These are phyloP conservation scores for Calonectria pseudoreteaudii DNA, from an alignment of 2,329 filamentous ascomycete species.

Conservation along the genomic window DNA sequence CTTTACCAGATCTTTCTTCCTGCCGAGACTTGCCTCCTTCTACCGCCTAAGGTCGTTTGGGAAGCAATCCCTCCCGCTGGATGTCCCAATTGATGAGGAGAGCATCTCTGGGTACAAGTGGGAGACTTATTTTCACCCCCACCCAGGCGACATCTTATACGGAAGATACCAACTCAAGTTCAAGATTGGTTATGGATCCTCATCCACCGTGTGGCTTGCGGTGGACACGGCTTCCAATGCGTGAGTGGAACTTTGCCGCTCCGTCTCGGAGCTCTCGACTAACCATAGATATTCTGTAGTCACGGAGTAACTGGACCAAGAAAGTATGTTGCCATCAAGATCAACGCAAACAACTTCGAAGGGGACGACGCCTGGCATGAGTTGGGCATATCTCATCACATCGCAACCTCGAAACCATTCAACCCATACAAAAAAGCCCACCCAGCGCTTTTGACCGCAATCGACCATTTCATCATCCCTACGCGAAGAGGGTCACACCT, in stretches of 20 bases:
- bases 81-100: slow-evolving; percentile 38
- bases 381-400: slow-evolving; percentile 28
- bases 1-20: slow-evolving; percentile 10
- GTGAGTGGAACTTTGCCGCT: slow-evolving; percentile 8
- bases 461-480: slow-evolving; percentile 46
- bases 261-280: background rate
- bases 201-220: slow-evolving; percentile 54
- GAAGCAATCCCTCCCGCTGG: slow-evolving; percentile 24
- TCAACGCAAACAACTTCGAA: slow-evolving; percentile 33
- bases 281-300: background rate
- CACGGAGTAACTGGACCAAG: slow-evolving; percentile 12
- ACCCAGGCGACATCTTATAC: slow-evolving; percentile 47
- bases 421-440: slow-evolving; percentile 44
- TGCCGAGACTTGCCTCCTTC: slow-evolving; percentile 19
- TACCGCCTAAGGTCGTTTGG: slow-evolving; percentile 3
- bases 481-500: slow-evolving; percentile 45
- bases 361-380: slow-evolving; percentile 38
- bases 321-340: slow-evolving; percentile 39
- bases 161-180: slow-evolving; percentile 47
- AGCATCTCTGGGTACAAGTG: slow-evolving; percentile 36
- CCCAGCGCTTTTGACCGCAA: slow-evolving; percentile 43
- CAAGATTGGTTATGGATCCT: slow-evolving; percentile 52
- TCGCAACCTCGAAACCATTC: slow-evolving; percentile 15
- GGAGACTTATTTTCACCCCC: slow-evolving; percentile 45
- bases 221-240: slow-evolving; percentile 18